Evolutionary conservation across 495 filamentous ascomycete genomes (phyloP).

Genomic region (Stereocaulon alpinum): DNA sequence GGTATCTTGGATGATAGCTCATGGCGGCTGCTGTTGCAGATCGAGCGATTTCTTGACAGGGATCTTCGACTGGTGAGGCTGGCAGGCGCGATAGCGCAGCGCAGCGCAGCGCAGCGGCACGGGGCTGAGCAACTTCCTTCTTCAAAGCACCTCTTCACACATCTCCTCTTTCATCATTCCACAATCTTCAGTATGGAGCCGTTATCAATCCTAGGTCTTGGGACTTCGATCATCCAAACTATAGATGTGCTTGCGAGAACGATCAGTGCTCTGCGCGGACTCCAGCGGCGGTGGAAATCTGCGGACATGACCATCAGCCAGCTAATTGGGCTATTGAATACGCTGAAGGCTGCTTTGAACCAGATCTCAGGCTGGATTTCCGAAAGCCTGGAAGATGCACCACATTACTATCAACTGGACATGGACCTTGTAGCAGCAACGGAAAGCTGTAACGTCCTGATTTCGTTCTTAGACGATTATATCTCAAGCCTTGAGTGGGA

Average conservation of each 20-base stretch:
- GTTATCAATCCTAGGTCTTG: too few species aligned
- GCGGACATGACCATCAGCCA: slow-evolving; percentile 7
- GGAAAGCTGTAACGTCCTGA: slow-evolving; percentile 13
- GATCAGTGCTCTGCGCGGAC: slow-evolving; percentile 7
- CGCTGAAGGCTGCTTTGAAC: slow-evolving; percentile 18
- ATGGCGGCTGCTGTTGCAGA: too few species aligned
- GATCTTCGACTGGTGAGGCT: too few species aligned
- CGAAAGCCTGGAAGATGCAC: neutral
- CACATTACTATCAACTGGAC: slow-evolving; percentile 13
- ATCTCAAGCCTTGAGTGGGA: slow-evolving; percentile 1
- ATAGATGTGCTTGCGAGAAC: slow-evolving; percentile 12
- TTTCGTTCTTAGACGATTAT: slow-evolving; percentile 11
- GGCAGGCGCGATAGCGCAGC: too few species aligned
- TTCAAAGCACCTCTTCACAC: too few species aligned
- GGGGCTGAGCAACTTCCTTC: too few species aligned
- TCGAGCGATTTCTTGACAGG: too few species aligned
- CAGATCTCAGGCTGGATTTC: slow-evolving; percentile 19
- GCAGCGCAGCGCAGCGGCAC: too few species aligned
- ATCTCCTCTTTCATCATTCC: too few species aligned
- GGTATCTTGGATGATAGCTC: too few species aligned
- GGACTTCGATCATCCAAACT: too few species aligned
- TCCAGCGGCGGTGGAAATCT: slow-evolving; percentile 9
- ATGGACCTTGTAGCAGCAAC: slow-evolving; percentile 16
- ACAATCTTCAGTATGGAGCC: too few species aligned
- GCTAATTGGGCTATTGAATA: slow-evolving; percentile 17